phyloP scores from a whole-genome alignment of 352 stramenopile species.

The Aphanomyces astaci region DNA sequence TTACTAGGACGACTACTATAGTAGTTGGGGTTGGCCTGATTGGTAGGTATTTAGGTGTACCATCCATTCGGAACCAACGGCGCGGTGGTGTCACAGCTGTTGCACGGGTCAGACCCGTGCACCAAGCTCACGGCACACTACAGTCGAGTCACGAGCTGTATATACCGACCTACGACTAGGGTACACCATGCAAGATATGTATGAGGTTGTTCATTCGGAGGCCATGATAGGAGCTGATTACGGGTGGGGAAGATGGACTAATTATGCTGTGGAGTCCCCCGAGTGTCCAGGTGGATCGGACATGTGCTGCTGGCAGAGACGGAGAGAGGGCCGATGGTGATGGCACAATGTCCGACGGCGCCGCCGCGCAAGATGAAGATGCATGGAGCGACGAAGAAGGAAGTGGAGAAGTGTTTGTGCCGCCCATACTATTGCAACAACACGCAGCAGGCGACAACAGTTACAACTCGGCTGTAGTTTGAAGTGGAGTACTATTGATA shows the following conservation, averaged over 20 bases:
- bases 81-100: constrained; percentile 37
- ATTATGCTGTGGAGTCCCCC: constrained; percentile 63
- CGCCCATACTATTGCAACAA: constrained; percentile 46
- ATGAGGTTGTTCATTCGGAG: neutral
- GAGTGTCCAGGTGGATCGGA: constrained; percentile 29
- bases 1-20: no score
- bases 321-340: no score
- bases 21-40: no score
- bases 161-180: constrained; percentile 43
- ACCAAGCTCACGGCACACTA: constrained; percentile 47
- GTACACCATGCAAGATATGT: neutral
- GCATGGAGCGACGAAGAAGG: constrained; percentile 11
- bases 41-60: constrained; percentile 40
- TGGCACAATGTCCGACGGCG: no score
- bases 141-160: constrained; percentile 44
- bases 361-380: constrained; percentile 13
- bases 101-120: constrained; percentile 36
- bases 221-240: constrained; percentile 41
- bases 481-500: neutral
- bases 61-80: constrained; percentile 49
- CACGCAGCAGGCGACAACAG: neutral
- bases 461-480: neutral
- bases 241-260: constrained; percentile 48
- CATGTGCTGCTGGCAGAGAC: no score
- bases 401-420: constrained; percentile 38